Evolutionary conservation across 1,284 basidiomycete genomes (phyloP).

Genomic region (Exobasidium cylindrosporum): DNA sequence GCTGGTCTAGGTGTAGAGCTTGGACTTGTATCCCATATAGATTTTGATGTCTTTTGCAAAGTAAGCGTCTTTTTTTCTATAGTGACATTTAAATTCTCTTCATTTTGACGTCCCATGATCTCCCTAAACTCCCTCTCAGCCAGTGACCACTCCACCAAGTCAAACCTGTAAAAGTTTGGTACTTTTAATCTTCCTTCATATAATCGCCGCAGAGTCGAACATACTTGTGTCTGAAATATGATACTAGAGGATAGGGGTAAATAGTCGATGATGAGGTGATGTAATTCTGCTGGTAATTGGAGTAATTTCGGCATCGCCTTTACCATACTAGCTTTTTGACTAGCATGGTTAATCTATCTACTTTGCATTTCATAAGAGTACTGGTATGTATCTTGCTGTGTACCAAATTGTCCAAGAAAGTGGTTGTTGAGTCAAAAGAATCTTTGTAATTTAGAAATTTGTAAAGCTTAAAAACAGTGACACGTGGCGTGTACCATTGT

Average conservation of each 20-base stretch:
- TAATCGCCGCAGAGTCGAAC: background rate
- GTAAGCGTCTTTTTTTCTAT: background rate
- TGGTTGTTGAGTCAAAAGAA: no score
- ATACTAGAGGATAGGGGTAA: background rate
- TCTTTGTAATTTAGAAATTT: no score
- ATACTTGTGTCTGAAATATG: constrained; percentile 3
- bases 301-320: background rate
- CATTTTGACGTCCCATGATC: background rate
- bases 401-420: no score
- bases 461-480: no score
- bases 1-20: constrained; percentile 4
- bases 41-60: background rate
- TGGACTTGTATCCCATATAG: constrained; percentile 8
- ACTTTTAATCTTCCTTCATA: background rate
- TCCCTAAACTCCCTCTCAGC: background rate
- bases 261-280: background rate
- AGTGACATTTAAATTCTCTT: background rate
- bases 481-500: no score
- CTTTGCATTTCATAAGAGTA: no score
- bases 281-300: constrained; percentile 3
- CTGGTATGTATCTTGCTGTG: no score
- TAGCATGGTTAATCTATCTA: no score
- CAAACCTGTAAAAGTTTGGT: background rate
- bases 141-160: constrained; percentile 3
- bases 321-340: background rate